phyloP scores from a whole-genome alignment of 1,284 basidiomycete genomes.

The Ustilago xerochloae region DNA sequence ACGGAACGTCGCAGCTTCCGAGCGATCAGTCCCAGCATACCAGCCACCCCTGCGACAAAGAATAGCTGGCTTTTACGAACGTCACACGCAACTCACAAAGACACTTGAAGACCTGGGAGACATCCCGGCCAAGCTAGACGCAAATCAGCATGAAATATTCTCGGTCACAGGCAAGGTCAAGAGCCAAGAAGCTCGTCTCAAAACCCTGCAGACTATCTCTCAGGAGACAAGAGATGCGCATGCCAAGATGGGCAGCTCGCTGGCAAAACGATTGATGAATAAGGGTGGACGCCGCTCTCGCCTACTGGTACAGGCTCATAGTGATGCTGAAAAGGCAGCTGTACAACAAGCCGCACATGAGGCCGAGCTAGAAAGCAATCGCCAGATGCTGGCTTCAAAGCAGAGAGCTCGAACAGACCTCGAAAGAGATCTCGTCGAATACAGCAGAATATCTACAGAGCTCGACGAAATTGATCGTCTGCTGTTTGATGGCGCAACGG shows the following conservation, averaged over 20 bases:
- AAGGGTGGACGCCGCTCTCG: constrained; percentile 21
- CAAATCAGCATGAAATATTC: constrained; percentile 33
- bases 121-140: constrained; percentile 27
- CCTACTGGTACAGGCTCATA: constrained; percentile 12
- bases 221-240: constrained; percentile 20
- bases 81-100: constrained; percentile 33
- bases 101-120: constrained; percentile 28
- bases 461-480: constrained; percentile 19
- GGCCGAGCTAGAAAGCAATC: constrained; percentile 22
- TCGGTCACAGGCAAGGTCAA: constrained; percentile 38
- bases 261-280: constrained; percentile 46
- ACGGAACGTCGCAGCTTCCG: constrained; percentile 12
- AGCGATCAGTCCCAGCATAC: constrained; percentile 34
- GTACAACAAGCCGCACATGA: constrained; percentile 26
- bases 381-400: constrained; percentile 2
- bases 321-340: constrained; percentile 20
- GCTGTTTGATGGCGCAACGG: constrained; percentile 38
- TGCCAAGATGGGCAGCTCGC: constrained; percentile 25
- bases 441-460: constrained; percentile 13
- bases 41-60: constrained; percentile 31
- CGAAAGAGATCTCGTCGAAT: constrained; percentile 24
- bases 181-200: constrained; percentile 30
- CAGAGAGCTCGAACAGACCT: constrained; percentile 14
- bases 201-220: constrained; percentile 24
- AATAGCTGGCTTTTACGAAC: constrained; percentile 21